Evolutionary conservation across 495 filamentous ascomycete species (phyloP).

Genomic region (Penicillium cataractarum): DNA sequence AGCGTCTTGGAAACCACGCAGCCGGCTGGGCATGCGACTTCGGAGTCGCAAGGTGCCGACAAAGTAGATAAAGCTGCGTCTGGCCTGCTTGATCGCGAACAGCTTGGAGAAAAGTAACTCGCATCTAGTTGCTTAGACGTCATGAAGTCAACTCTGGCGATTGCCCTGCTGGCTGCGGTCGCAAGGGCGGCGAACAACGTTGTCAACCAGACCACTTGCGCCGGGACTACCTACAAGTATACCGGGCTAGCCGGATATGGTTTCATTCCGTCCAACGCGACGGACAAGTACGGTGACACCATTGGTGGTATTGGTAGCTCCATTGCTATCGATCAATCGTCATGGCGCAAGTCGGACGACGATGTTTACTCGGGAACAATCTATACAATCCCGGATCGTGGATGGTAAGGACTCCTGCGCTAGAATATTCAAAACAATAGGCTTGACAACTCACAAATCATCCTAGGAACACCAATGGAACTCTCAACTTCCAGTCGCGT

Average conservation of each 20-base stretch:
- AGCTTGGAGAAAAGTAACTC: background rate
- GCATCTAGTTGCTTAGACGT: background rate
- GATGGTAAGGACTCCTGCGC: slow-evolving; percentile 55
- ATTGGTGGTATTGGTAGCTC: slow-evolving; percentile 70
- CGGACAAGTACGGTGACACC: slow-evolving; percentile 76
- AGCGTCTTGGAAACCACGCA: slow-evolving; percentile 2
- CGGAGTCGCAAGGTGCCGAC: background rate
- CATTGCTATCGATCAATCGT: slow-evolving; percentile 61
- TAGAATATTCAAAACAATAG: background rate
- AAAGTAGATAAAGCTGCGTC: slow-evolving; percentile 4
- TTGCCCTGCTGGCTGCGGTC: slow-evolving; percentile 23
- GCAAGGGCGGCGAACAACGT: slow-evolving; percentile 23
- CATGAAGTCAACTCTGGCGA: slow-evolving; percentile 30
- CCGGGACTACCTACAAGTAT: slow-evolving; percentile 67
- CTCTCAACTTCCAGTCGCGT: slow-evolving; percentile 71
- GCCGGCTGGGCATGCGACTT: background rate
- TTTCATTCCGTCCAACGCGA: slow-evolving; percentile 58
- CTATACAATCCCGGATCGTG: slow-evolving; percentile 71
- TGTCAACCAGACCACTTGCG: slow-evolving; percentile 63
- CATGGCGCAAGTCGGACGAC: slow-evolving; percentile 62
- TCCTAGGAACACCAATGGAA: slow-evolving; percentile 70
- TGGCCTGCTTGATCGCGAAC: background rate
- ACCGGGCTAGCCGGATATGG: slow-evolving; percentile 74
- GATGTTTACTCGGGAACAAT: slow-evolving; percentile 65
- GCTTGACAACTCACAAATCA: slow-evolving; percentile 24